A percentile compares a stretch with the other conserved stretches of the same genome.
Conservation (phyloP, 495 filamentous ascomycete genomes). For the Amorphotheca resinae region DNA sequence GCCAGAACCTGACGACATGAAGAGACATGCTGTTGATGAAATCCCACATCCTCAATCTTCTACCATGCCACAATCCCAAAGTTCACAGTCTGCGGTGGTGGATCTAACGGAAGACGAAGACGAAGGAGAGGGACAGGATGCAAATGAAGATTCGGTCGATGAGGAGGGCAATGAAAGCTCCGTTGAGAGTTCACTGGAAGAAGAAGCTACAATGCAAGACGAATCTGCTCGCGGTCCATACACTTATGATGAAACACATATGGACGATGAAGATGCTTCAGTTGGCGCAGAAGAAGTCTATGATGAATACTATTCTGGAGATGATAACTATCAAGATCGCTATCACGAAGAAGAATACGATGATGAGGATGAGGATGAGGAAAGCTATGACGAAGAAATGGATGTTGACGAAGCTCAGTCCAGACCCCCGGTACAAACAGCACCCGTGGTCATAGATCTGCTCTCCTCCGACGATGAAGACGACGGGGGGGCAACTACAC, state of each 20-base stretch:
- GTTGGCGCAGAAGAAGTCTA: not conserved
- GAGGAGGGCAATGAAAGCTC: conserved; percentile 20
- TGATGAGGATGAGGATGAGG: conserved; percentile 8
- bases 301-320: not conserved
- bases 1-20: conserved; percentile 8
- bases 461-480: conserved; percentile 30
- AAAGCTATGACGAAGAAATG: conserved; percentile 2
- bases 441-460: conserved; percentile 26
- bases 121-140: conserved; percentile 28
- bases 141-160: conserved; percentile 12
- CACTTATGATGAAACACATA: not conserved
- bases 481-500: conserved; percentile 8
- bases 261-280: not conserved
- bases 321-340: not conserved
- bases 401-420: conserved; percentile 6
- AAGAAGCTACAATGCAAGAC: conserved; percentile 8
- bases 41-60: conserved; percentile 3
- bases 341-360: conserved; percentile 6
- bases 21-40: not conserved
- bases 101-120: conserved; percentile 22
- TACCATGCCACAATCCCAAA: conserved; percentile 15
- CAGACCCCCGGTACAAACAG: conserved; percentile 5
- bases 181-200: conserved; percentile 11
- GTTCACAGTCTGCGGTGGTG: conserved; percentile 6
- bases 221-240: not conserved